Percentiles rank a stretch among this genome's conserved stretches.
Evolutionary conservation across 306 rosid species (phyloP).

Genomic region (Fagus sylvatica): DNA sequence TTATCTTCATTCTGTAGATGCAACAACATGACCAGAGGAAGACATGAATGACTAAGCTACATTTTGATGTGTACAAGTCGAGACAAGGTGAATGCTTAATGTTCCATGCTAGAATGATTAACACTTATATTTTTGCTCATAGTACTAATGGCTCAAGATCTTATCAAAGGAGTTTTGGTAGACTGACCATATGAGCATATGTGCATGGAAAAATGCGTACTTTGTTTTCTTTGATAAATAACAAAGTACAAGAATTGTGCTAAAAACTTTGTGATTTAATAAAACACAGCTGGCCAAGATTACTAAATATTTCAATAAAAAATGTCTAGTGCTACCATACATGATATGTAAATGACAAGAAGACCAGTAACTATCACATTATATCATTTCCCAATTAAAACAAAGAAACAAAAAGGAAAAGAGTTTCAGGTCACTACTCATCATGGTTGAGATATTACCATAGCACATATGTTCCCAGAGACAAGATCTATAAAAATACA

Average conservation of each 20-base stretch:
- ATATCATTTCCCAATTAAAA: background rate
- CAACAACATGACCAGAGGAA: background rate
- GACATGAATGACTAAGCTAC: too few relatives aligned
- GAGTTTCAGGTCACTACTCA: background rate
- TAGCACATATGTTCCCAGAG: constrained; percentile 5
- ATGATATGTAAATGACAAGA: background rate
- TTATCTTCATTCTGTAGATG: background rate
- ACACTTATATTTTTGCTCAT: too few relatives aligned
- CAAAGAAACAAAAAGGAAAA: background rate
- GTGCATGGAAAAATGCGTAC: too few relatives aligned
- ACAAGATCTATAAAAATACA: constrained; percentile 15
- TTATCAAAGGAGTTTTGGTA: too few relatives aligned
- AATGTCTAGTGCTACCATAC: background rate
- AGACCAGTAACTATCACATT: background rate
- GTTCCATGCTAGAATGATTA: too few relatives aligned
- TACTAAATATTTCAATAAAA: background rate
- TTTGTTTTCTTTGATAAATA: too few relatives aligned
- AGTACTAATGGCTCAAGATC: too few relatives aligned
- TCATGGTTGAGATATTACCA: background rate
- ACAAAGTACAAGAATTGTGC: too few relatives aligned
- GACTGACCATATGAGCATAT: too few relatives aligned
- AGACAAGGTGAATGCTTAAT: too few relatives aligned
- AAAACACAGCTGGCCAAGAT: background rate
- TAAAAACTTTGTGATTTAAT: background rate
- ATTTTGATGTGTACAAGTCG: too few relatives aligned